Base-by-base conservation (phyloP, 345 rosid genomes). In the Mercurialis annua region DNA sequence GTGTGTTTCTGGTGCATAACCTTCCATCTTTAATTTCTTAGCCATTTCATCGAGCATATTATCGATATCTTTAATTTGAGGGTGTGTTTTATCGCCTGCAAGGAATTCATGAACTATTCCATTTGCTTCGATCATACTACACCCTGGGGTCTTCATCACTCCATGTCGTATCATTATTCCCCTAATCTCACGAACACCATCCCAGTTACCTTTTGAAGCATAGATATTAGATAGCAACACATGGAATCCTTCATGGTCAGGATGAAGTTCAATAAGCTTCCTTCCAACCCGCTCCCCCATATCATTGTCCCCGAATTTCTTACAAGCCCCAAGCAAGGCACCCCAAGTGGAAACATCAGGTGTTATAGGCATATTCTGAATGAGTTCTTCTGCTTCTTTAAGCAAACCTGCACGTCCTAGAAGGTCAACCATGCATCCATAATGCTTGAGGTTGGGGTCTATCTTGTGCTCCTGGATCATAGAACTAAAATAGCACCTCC, bases 391-490 rank as follows among this genome's bases (percentile, higher is more conserved):
- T 5, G 92, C 92, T 78, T 87, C 87, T 73, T 67, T 71, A 24
- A 87, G 79, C 78, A 70, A 59, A 55, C 89, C 89, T 15, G 83
- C 87, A 16, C 92, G 87, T n/a, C 87, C 92, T 44, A 84, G 79
- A 72, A 87, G 88, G 72, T 87, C 92, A 70, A 87, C 87, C 92
- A 87, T 81, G 73, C 89, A 87, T 75, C 92, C 92, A 51, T 87
- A 87, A 65, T 87, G 92, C 81, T 87, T 85, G 21, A 76, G 68
- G 58, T 81, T 84, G 20, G 89, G 87, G 70, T 79, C 83, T 55
- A 86, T 71, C 61, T 53, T 63, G 59, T 74, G 68, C 20, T 84
- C 84, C n/a, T 64, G 53, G 59, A 75, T 62, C 89, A 87, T 82
- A 61, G 85, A 72, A 67, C 67, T 75, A 42, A 84, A 87, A 58